These are phyloP conservation scores for Dicorynia guianensis DNA, from an alignment of 306 rosid species.

Conservation along the genomic window DNA sequence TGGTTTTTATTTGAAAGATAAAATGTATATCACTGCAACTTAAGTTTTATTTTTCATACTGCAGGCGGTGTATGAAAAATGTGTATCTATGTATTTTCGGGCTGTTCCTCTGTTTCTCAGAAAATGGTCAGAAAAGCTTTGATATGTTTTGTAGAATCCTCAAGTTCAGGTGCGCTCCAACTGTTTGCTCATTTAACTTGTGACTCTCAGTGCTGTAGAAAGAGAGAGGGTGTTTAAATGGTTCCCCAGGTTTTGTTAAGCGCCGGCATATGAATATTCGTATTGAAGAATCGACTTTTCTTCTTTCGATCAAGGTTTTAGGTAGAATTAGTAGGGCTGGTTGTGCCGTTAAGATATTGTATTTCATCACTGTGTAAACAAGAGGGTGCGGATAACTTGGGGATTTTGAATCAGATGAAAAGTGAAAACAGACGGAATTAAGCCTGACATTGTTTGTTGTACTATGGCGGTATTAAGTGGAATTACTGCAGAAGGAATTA, in stretches of 20 bases:
- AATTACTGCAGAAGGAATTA: slow-evolving; percentile 52
- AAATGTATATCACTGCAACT: too few relatives aligned
- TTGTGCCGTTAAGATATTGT: slow-evolving; percentile 67
- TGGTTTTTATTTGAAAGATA: too few relatives aligned
- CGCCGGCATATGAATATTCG: slow-evolving; percentile 66
- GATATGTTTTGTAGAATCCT: slow-evolving; percentile 67
- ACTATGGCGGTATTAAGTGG: slow-evolving; percentile 77
- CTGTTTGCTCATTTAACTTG: slow-evolving; percentile 65
- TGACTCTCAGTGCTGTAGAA: slow-evolving; percentile 66
- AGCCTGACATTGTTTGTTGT: slow-evolving; percentile 79
- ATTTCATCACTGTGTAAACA: slow-evolving; percentile 59
- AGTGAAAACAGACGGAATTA: slow-evolving; percentile 64
- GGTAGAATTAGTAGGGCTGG: slow-evolving; percentile 64
- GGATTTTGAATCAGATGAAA: slow-evolving; percentile 63
- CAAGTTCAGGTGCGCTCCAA: slow-evolving; percentile 77
- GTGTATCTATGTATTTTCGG: too few relatives aligned
- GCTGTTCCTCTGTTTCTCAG: too few relatives aligned
- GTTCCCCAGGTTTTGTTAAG: slow-evolving; percentile 72
- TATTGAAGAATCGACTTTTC: slow-evolving; percentile 72
- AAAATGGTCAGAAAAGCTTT: slow-evolving; percentile 61
- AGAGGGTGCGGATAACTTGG: slow-evolving; percentile 59
- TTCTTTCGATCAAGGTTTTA: slow-evolving; percentile 61
- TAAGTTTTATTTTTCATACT: too few relatives aligned
- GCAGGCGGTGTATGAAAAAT: too few relatives aligned
- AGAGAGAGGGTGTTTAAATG: slow-evolving; percentile 53